These are phyloP conservation scores for Arachnopeziza araneosa DNA, from an alignment of 2,329 filamentous ascomycete species.

Conservation along the genomic window DNA sequence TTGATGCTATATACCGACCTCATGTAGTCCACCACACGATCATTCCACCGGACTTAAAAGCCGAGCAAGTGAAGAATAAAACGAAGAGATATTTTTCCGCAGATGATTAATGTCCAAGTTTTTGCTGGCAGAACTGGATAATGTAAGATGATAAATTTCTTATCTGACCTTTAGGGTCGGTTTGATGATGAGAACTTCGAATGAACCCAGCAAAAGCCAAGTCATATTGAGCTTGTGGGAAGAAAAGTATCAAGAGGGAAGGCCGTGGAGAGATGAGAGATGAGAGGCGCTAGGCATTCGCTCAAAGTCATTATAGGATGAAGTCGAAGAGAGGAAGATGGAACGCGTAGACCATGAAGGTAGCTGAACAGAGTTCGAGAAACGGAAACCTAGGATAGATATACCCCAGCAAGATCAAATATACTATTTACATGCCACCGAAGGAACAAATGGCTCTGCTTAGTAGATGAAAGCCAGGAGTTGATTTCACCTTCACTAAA, in stretches of 20 bases:
- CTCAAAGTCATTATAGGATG: too few relatives aligned
- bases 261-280: constrained; percentile 53
- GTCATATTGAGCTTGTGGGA: constrained; percentile 46
- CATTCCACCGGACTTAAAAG: constrained; percentile 63
- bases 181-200: too few relatives aligned
- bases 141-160: neutral
- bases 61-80: constrained; percentile 58
- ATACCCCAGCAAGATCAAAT: too few relatives aligned
- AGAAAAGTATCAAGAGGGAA: constrained; percentile 1
- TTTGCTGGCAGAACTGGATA: neutral
- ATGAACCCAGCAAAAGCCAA: too few relatives aligned
- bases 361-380: neutral
- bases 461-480: too few relatives aligned
- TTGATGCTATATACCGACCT: constrained; percentile 84
- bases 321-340: constrained; percentile 43
- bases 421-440: too few relatives aligned
- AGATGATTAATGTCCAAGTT: constrained; percentile 34
- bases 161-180: neutral
- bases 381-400: neutral
- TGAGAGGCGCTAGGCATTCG: constrained; percentile 51
- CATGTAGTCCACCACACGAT: constrained; percentile 90
- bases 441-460: too few relatives aligned
- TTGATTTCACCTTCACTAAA: too few relatives aligned
- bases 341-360: neutral
- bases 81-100: constrained; percentile 69